Evolutionary conservation across 2,329 filamentous ascomycete species (phyloP), one percentile per base, ranked within the genome.

Genomic region (Rutstroemia sp.): DNA sequence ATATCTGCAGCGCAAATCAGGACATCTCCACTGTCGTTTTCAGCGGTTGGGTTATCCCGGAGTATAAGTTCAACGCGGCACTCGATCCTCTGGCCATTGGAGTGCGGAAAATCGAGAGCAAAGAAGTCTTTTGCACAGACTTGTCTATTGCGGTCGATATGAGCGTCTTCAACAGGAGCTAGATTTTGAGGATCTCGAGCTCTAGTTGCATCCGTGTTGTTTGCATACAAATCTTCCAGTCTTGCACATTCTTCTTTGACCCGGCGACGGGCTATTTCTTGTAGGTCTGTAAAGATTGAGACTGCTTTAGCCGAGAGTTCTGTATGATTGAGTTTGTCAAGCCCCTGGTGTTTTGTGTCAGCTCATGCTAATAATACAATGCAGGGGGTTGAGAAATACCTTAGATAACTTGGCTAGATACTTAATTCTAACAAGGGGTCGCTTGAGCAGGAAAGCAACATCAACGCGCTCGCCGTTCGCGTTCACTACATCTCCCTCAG

Each of bases 41-140:
- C 77, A 49, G 82, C 80, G n/a, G 80, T 77, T 23, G 83, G 77
- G 64, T 89, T 89, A 67, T 97, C 92, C 67, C 94, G 83, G 61
- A 92, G 81, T 14, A 97, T 79, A 30, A 99, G 70, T 69, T 99
- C 94, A 16, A 96, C 83, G 64, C 88, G 88, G 68, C 94, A 96
- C 65, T 90, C 89, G 46, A 99, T 79, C 58, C 91, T 80, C 69
- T 97, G 92, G 2, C 92, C 92, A 66, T 83, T 96, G 1, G 92
- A 95, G 70, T 99, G 94, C 51, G 81, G 79, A 14, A 99, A 73
- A 58, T 92, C 86, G 64, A 99, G 78, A 57, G 88, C 87, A 69
- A 99, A 99, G 63, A 87, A 84, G 70, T 99, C 94, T 66, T 95
- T 87, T 47, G 92, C 92, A 61, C 83, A 86, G 44, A 99, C 95